Conservation (phyloP, 306 rosid genomes). For the Medicago arabica region DNA sequence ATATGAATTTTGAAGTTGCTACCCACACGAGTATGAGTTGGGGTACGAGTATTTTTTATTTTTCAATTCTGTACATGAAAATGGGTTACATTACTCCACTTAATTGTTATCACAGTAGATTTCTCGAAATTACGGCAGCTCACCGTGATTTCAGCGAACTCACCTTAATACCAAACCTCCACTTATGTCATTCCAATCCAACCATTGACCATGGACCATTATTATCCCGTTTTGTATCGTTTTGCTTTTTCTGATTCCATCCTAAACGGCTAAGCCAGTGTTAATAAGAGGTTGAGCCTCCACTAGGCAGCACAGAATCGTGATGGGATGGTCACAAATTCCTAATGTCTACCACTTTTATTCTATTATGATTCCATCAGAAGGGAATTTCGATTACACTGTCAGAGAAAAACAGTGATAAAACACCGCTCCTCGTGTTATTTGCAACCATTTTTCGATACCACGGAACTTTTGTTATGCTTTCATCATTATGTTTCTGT, state of each 20-base stretch:
- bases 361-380: conserved; percentile 1
- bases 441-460: conserved; percentile 27
- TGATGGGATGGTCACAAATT: conserved; percentile 39
- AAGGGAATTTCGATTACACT: conserved; percentile 13
- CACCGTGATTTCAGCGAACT: too few relatives aligned
- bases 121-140: too few relatives aligned
- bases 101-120: too few relatives aligned
- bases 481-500: conserved; percentile 21
- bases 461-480: neutral
- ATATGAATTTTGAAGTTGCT: too few relatives aligned
- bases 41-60: neutral
- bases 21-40: neutral
- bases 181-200: too few relatives aligned
- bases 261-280: neutral
- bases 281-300: conserved; percentile 43
- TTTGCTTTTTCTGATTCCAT: conserved; percentile 11
- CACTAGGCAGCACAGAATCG: conserved; percentile 26
- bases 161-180: too few relatives aligned
- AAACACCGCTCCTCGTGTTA: conserved; percentile 28
- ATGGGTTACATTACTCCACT: neutral
- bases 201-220: neutral
- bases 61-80: neutral
- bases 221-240: conserved; percentile 15
- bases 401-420: conserved; percentile 23
- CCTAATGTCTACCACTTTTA: conserved; percentile 27